A percentile compares a stretch with the other conserved stretches of the same genome.
These are phyloP conservation scores for Hymenochaete sp. DNA, from an alignment of 1,284 basidiomycete genomes.

Conservation along the genomic window DNA sequence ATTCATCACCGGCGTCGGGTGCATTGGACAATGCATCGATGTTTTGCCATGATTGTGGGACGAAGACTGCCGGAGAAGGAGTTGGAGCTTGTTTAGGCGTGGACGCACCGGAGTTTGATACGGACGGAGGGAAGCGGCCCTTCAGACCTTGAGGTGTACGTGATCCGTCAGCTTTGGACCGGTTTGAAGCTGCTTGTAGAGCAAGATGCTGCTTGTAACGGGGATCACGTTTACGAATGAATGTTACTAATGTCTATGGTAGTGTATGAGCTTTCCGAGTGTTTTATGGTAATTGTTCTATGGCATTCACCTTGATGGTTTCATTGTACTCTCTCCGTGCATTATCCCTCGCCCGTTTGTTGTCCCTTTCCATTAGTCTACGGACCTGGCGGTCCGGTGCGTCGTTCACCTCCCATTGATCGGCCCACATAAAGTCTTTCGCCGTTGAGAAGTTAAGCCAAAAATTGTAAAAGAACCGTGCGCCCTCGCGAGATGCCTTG, in stretches of 20 bases:
- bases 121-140: constrained; percentile 13
- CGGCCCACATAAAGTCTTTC: constrained; percentile 89
- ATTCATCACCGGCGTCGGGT: constrained; percentile 55
- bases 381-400: constrained; percentile 84
- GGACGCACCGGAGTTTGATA: constrained; percentile 24
- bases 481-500: constrained; percentile 37
- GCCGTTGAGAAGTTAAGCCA: constrained; percentile 85
- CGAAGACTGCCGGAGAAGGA: constrained; percentile 32
- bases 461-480: constrained; percentile 73
- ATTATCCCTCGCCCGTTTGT: constrained; percentile 85
- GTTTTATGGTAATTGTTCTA: too few species aligned
- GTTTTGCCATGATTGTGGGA: constrained; percentile 83
- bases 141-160: constrained; percentile 23
- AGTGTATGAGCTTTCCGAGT: too few species aligned
- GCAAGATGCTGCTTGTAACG: constrained; percentile 73
- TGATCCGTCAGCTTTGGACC: constrained; percentile 27
- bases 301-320: constrained; percentile 60
- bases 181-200: constrained; percentile 21
- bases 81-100: constrained; percentile 12
- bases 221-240: constrained; percentile 90
- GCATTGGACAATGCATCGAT: constrained; percentile 30
- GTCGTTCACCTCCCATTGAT: constrained; percentile 75
- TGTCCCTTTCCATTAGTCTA: constrained; percentile 93
- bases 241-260: constrained; percentile 68
- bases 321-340: constrained; percentile 92